phyloP scores from a whole-genome alignment of 129 eudicot species.

The Scalesia atractyloides region DNA sequence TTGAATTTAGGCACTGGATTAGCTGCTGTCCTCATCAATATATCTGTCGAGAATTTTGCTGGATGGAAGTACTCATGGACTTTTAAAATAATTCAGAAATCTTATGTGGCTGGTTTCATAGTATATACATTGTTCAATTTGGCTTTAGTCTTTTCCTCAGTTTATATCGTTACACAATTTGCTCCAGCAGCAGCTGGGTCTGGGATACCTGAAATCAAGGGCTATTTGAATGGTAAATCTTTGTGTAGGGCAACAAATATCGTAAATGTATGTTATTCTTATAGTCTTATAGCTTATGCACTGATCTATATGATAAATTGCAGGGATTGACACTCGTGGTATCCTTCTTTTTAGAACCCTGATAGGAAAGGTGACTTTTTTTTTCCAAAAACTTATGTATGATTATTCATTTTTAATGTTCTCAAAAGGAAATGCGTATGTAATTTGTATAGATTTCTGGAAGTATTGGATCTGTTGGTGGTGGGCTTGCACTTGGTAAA shows the following conservation, averaged over 20 bases:
- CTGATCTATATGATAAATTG: constrained; percentile 19
- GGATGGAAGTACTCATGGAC: constrained; percentile 95
- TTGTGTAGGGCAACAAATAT: neutral
- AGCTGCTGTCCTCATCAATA: constrained; percentile 94
- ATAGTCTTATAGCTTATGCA: constrained; percentile 2
- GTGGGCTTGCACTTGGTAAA: constrained; percentile 98
- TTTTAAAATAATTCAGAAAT: constrained; percentile 70
- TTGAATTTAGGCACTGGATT: constrained; percentile 77
- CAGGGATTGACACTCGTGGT: constrained; percentile 93
- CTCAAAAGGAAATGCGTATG: neutral
- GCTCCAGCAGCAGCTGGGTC: constrained; percentile 99
- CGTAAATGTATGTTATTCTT: neutral
- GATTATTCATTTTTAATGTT: constrained; percentile 9
- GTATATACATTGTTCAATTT: constrained; percentile 73
- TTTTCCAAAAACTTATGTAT: neutral
- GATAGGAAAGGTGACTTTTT: constrained; percentile 72
- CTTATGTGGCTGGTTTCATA: constrained; percentile 81
- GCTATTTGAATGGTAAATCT: constrained; percentile 84
- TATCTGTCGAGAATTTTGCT: constrained; percentile 99
- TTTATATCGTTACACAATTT: constrained; percentile 77
- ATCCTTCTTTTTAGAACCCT: constrained; percentile 94
- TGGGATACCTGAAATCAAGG: constrained; percentile 98
- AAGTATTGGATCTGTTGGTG: constrained; percentile 98
- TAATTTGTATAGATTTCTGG: constrained; percentile 67
- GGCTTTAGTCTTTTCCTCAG: constrained; percentile 92